phyloP scores from a whole-genome alignment of 208 protist genomes.

The Trypanosoma platydactyli region DNA sequence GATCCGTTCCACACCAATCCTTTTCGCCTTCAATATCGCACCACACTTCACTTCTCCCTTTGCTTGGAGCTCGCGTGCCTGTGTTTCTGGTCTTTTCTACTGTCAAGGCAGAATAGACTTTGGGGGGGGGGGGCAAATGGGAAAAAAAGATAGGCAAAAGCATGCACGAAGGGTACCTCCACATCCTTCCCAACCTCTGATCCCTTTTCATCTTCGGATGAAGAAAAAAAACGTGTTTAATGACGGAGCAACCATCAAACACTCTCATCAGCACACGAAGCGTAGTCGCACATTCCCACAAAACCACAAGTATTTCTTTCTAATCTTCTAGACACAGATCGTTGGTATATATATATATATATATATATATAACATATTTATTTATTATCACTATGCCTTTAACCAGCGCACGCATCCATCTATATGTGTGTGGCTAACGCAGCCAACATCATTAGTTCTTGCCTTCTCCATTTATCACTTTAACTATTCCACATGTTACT shows the following conservation, averaged over 20 bases:
- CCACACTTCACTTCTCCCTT: background rate
- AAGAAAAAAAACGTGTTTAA: no score
- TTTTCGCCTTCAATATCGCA: background rate
- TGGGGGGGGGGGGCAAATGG: background rate
- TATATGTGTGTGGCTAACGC: constrained; percentile 3
- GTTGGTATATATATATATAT: no score
- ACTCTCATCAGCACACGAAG: no score
- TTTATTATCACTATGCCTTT: background rate
- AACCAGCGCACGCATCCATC: background rate
- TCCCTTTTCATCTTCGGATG: no score
- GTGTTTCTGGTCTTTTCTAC: background rate
- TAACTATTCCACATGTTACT: background rate
- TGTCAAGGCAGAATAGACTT: background rate
- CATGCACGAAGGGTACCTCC: no score
- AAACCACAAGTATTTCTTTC: no score
- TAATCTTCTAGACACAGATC: no score
- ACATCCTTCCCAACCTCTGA: no score
- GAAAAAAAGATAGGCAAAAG: no score
- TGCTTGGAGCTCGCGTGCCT: background rate
- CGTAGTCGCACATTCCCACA: no score
- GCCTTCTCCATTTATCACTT: background rate
- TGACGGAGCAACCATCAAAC: no score
- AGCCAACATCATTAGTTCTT: background rate
- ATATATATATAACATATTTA: no score
- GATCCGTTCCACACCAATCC: constrained; percentile 24